Conservation (phyloP, 1,284 basidiomycete genomes). For the Malassezia vespertilionis region DNA sequence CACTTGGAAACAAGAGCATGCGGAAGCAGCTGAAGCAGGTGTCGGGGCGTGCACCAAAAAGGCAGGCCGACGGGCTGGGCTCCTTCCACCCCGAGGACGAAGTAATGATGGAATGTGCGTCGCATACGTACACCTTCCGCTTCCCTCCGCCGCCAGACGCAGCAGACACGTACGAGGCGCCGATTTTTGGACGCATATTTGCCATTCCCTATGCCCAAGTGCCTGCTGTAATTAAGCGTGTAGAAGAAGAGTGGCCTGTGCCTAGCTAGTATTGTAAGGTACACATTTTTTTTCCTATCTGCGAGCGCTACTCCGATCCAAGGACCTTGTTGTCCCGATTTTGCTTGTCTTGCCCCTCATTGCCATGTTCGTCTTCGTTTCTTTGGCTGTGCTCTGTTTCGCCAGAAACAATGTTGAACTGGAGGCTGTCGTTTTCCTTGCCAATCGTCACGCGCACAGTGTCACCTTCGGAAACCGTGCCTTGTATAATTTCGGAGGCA, state of each 20-base stretch:
- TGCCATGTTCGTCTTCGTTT: no score
- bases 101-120: constrained; percentile 25
- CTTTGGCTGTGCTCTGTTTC: neutral
- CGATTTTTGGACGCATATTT: constrained; percentile 34
- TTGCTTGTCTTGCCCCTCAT: no score
- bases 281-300: neutral
- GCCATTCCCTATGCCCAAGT: constrained; percentile 22
- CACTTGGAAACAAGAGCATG: constrained; percentile 18
- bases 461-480: constrained; percentile 21
- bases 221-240: neutral
- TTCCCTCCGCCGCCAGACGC: constrained; percentile 41
- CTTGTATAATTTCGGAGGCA: constrained; percentile 25
- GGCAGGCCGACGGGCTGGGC: constrained; percentile 26
- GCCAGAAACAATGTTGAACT: neutral
- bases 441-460: no score
- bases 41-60: constrained; percentile 7
- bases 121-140: constrained; percentile 34
- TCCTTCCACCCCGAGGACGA: constrained; percentile 45
- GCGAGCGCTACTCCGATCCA: no score
- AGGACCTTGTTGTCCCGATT: neutral
- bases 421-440: neutral
- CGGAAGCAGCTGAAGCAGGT: constrained; percentile 18
- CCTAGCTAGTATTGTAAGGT: constrained; percentile 1
- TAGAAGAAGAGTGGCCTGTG: constrained; percentile 8
- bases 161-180: constrained; percentile 36